Base-by-base conservation (phyloP, 2,329 filamentous ascomycete species). In the Arachnomyces sp. region DNA sequence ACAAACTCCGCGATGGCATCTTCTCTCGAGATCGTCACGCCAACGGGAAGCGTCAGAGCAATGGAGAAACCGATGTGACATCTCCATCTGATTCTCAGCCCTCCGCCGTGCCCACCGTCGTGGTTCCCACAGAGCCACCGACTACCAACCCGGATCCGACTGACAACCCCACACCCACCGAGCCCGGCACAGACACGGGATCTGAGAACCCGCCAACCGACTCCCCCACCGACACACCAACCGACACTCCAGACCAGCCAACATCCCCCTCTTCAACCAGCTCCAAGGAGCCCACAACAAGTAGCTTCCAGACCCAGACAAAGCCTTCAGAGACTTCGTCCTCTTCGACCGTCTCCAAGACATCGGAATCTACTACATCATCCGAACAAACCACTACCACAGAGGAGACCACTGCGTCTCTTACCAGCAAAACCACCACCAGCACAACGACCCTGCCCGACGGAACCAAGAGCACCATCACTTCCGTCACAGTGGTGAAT, bases 401-500 rank as follows among this genome's bases (percentile, higher is more conserved):
- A n/a, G 56, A 31, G 16, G 43, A 42, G 12, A 49, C 48, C 39
- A 44, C 42, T 7, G 44, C 52, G 13, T 52, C 53, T 4, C 44
- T 49, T 4, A 43, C 46, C 46, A 68, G 64, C 8, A 64, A 63
- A 2, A 68, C 65, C 31, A 57, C 52, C 47, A 51, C 64, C 40
- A 58, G 54, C 39, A 68, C 63, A 25, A 64, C 61, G 17, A 70
- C 66, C 9, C 43, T 63, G 8, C 47, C 63, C 13, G 54, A 71
- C 43, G 68, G 68, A n/a, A 54, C 51, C 12, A 39, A 61, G 15
- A 58, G 55, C 46, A 70, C 67, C 31, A 57, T 66, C 43, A 71
- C 68, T 8, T 58, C 63, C 30, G 53, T 68, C n/a, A 64, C 67
- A 2, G 56, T 70, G 28, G 61, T 70, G 33, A 57, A 65, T 32